phyloP scores from a whole-genome alignment of 495 filamentous ascomycete species.

The Tuber magnatum region DNA sequence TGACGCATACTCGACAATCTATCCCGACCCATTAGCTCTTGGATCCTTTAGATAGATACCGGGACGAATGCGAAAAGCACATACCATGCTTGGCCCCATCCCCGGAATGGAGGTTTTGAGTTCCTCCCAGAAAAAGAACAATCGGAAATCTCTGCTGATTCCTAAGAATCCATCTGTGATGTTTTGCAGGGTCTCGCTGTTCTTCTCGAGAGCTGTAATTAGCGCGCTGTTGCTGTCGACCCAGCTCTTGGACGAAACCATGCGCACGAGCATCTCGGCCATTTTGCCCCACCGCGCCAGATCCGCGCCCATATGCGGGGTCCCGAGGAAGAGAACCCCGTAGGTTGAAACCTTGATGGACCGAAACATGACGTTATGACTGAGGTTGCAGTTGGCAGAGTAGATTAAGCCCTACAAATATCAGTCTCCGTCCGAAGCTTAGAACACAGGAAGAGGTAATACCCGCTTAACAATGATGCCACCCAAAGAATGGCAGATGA shows the following conservation, averaged over 20 bases:
- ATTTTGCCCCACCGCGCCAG: constrained; percentile 69
- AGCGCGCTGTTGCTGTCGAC: constrained; percentile 65
- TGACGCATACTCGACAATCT: constrained; percentile 62
- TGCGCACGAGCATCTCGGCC: constrained; percentile 64
- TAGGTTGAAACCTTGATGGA: constrained; percentile 78
- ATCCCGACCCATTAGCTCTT: not conserved
- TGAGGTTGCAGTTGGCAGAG: constrained; percentile 56
- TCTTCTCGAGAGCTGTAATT: constrained; percentile 62
- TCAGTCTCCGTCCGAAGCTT: not conserved
- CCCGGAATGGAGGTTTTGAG: constrained; percentile 36
- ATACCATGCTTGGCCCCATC: constrained; percentile 37
- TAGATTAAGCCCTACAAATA: constrained; percentile 51
- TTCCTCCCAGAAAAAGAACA: constrained; percentile 55
- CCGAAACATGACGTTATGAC: constrained; percentile 63
- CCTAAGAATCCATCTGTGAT: constrained; percentile 73
- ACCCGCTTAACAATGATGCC: constrained; percentile 72
- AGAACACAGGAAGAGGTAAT: constrained; percentile 27
- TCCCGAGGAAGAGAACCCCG: constrained; percentile 77
- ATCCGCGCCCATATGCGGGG: constrained; percentile 75
- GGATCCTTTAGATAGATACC: not conserved
- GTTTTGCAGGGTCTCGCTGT: constrained; percentile 72
- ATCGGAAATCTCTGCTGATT: constrained; percentile 62
- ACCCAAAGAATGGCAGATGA: constrained; percentile 76
- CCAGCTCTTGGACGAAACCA: constrained; percentile 61
- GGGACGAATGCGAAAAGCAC: not conserved